These are phyloP conservation scores for Aristolochia contorta DNA, from an alignment of 164 flowering plant species.

Conservation along the genomic window DNA sequence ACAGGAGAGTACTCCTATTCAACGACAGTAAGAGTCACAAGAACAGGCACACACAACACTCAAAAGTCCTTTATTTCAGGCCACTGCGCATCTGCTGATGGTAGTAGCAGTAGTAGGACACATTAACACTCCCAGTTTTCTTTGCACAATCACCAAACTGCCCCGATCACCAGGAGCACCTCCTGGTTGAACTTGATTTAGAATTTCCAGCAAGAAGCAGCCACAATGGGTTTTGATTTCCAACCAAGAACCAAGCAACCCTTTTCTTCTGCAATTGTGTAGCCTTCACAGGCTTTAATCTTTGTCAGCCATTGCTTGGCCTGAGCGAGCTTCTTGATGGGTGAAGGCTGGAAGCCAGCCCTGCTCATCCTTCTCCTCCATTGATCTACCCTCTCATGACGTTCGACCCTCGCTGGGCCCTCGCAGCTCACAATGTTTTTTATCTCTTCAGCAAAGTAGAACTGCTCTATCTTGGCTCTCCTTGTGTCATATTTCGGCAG, in stretches of 20 bases:
- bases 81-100: neutral
- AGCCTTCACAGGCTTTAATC: conserved; percentile 33
- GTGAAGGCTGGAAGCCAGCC: conserved; percentile 52
- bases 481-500: conserved; percentile 48
- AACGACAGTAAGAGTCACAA: too few species aligned
- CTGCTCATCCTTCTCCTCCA: conserved; percentile 61
- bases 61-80: conserved; percentile 1
- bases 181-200: conserved; percentile 10
- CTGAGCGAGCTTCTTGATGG: conserved; percentile 37
- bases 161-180: neutral
- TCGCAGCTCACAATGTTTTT: conserved; percentile 63
- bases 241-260: conserved; percentile 61
- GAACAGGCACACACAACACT: neutral
- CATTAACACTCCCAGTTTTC: too few species aligned
- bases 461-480: conserved; percentile 53
- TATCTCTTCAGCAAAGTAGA: conserved; percentile 58
- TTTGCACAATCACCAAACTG: too few species aligned
- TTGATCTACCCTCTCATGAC: conserved; percentile 57
- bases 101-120: too few species aligned
- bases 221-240: conserved; percentile 52
- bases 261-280: conserved; percentile 53
- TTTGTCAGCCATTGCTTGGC: conserved; percentile 45
- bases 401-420: conserved; percentile 48
- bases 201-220: conserved; percentile 63
- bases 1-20: neutral